These are phyloP conservation scores for Bipolaris zeicola DNA, from an alignment of 2,329 filamentous ascomycete species.

Conservation along the genomic window DNA sequence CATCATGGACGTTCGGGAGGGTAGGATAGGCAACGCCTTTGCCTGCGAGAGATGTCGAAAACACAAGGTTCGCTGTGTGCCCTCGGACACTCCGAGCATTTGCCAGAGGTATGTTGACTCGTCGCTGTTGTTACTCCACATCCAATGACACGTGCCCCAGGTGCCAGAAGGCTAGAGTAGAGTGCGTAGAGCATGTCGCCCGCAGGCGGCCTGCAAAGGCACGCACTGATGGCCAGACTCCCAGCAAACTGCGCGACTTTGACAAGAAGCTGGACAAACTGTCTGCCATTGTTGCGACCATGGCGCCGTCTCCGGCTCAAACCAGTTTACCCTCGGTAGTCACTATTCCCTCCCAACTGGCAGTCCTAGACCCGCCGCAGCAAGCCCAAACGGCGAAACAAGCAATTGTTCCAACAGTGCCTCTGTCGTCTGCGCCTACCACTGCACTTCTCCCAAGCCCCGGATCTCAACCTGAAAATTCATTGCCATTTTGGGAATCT, in stretches of 20 bases:
- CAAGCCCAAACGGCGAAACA: slow-evolving; percentile 21
- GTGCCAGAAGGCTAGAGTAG: slow-evolving; percentile 45
- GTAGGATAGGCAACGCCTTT: slow-evolving; percentile 45
- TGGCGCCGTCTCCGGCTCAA: slow-evolving; percentile 31
- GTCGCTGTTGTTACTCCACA: slow-evolving; percentile 15
- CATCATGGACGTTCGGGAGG: slow-evolving; percentile 45
- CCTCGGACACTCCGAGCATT: slow-evolving; percentile 38
- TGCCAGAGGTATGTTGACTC: slow-evolving; percentile 42
- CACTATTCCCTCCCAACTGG: slow-evolving; percentile 29
- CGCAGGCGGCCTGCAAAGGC: slow-evolving; percentile 44
- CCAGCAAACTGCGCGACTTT: slow-evolving; percentile 40
- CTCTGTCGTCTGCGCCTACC: slow-evolving; percentile 22
- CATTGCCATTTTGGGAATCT: slow-evolving; percentile 41
- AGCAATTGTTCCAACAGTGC: slow-evolving; percentile 18
- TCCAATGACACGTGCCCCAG: slow-evolving; percentile 44
- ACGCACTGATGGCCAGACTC: slow-evolving; percentile 32
- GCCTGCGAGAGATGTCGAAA: slow-evolving; percentile 46
- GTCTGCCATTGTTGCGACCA: slow-evolving; percentile 40
- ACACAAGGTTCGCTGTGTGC: slow-evolving; percentile 47
- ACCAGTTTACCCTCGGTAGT: slow-evolving; percentile 33
- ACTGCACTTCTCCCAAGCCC: slow-evolving; percentile 32
- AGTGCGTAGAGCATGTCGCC: slow-evolving; percentile 46
- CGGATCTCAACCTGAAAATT: slow-evolving; percentile 33
- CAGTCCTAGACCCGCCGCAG: slow-evolving; percentile 26
- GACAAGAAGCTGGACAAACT: slow-evolving; percentile 44